These are phyloP conservation scores for Metschnikowia amazonensis DNA, from an alignment of 805 yeast genomes.

Conservation along the genomic window DNA sequence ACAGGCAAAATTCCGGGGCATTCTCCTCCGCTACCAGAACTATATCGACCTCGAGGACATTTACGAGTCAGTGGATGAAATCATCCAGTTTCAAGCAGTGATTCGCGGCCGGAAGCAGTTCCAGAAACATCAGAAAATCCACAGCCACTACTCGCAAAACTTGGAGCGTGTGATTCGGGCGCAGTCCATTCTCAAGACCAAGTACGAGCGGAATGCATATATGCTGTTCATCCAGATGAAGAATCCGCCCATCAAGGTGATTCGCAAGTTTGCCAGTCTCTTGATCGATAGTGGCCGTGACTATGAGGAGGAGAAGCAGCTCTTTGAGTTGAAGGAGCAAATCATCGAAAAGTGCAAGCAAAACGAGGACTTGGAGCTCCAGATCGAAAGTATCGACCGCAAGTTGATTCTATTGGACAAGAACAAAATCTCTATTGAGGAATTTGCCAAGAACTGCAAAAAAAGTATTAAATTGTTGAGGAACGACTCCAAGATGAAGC, in stretches of 20 bases:
- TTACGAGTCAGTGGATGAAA: conserved; percentile 38
- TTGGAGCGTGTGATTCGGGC: conserved; percentile 59
- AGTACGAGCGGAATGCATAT: conserved; percentile 68
- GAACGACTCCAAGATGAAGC: conserved; percentile 16
- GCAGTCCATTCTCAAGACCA: conserved; percentile 70
- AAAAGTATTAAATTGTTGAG: conserved; percentile 36
- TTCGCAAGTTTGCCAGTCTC: conserved; percentile 71
- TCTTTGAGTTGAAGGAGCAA: conserved; percentile 63
- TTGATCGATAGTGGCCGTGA: conserved; percentile 71
- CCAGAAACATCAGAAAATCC: conserved; percentile 20
- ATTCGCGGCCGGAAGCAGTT: conserved; percentile 50
- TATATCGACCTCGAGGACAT: conserved; percentile 55
- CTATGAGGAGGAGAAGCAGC: conserved; percentile 66
- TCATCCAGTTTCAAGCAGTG: conserved; percentile 51
- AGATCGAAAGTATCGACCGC: conserved; percentile 70
- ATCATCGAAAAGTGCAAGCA: conserved; percentile 66
- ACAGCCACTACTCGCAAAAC: conserved; percentile 52
- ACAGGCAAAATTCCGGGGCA: conserved; percentile 64
- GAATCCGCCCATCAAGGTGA: conserved; percentile 75
- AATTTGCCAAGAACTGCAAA: conserved; percentile 47
- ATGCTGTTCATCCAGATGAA: conserved; percentile 61
- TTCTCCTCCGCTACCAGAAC: conserved; percentile 50
- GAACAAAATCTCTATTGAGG: conserved; percentile 76
- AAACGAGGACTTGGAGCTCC: conserved; percentile 69
- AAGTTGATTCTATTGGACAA: conserved; percentile 75